Evolutionary conservation across 2,329 filamentous ascomycete species (phyloP), one percentile per base, ranked within the genome.

Genomic region (Diaporthe vexans): DNA sequence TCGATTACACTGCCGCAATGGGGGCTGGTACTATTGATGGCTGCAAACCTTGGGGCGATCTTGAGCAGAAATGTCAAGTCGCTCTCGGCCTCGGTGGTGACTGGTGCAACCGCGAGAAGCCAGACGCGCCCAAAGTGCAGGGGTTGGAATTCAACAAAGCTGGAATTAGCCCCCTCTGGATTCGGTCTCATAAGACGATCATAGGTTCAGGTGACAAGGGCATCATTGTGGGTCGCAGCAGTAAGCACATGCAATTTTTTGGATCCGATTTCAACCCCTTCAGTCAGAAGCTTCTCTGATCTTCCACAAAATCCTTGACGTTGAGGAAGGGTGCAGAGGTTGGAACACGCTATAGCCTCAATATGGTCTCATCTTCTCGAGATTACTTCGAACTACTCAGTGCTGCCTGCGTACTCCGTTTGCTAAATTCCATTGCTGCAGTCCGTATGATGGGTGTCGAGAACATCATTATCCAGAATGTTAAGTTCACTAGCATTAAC

Each of bases 381-480:
- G 21, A 13, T 46, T 46, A 17, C 43, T 19, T 19, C 4, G 15
- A 46, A 46, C 17, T 40, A 13, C 11, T 13, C 37, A 40, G 11
- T 46, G 43, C 43, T 46, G 4, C 43, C 43, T 46, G 5, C 17
- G 43, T 46, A 19, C 43, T 46, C 17, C 17, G 17, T 6, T 19
- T 6, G 43, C 43, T 46, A 19, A 46, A 17, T 46, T 17, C 5
- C 15, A 46, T 4, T 46, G 15, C 43, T 46, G 17, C 43, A 46
- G 43, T 90, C 35, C 85, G 87, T 35, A 84, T 89, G 33, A 82
- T 84, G 72, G 83, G 83, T 72, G 84, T 84, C 21, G 85, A 80
- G 79, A 91, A 91, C 80, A 82, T 92, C 79, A 91, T 92, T 78
- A 88, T 91, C 80, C 90, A 90, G 84, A 91, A 89, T 81, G 82